phyloP scores from a whole-genome alignment of 2,329 filamentous ascomycete genomes.

The Trichophyton schoenleinii region DNA sequence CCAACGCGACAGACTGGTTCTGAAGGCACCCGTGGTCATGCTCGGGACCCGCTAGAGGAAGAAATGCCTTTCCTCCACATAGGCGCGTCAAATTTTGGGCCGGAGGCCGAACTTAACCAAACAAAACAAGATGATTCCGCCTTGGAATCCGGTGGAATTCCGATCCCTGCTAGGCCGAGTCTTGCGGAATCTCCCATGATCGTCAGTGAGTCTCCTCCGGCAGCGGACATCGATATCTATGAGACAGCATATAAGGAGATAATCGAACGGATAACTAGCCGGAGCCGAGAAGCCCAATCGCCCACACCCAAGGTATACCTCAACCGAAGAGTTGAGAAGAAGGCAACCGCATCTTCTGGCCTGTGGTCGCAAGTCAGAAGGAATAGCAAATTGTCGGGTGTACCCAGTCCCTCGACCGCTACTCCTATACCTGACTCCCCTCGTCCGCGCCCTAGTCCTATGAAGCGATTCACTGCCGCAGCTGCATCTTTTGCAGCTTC shows the following conservation, averaged over 20 bases:
- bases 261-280: conserved; percentile 54
- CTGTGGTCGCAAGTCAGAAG: neutral
- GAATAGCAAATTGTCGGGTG: neutral
- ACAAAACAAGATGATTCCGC: conserved; percentile 4
- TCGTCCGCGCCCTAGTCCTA: neutral
- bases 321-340: conserved; percentile 37
- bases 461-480: neutral
- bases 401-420: neutral
- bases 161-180: neutral
- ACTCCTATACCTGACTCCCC: neutral
- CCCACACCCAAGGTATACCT: conserved; percentile 46
- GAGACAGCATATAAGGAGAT: conserved; percentile 77
- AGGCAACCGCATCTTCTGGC: neutral
- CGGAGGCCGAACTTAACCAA: conserved; percentile 19
- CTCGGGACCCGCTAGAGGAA: conserved; percentile 52
- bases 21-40: conserved; percentile 47
- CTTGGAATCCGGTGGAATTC: neutral
- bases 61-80: conserved; percentile 63
- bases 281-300: conserved; percentile 26
- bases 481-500: neutral
- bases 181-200: conserved; percentile 4
- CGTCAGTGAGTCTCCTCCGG: conserved; percentile 62
- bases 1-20: conserved; percentile 25
- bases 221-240: conserved; percentile 77
- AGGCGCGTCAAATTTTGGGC: conserved; percentile 44